Base-by-base conservation (phyloP, 2,329 filamentous ascomycete genomes). In the Cladobotryum mycophilum region DNA sequence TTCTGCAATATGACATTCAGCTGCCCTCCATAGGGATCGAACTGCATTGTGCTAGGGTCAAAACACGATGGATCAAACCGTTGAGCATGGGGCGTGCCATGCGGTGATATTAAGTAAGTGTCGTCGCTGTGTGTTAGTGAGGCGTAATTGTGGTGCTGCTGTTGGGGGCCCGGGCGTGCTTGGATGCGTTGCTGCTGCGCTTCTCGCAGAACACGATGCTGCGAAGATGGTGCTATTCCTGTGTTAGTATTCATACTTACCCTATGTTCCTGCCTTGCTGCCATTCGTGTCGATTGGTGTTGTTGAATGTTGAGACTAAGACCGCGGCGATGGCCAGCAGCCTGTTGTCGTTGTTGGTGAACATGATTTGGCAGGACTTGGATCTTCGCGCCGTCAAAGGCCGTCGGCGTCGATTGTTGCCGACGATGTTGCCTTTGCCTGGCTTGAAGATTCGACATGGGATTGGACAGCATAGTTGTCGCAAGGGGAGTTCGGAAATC, bases 381-480 rank as follows among this genome's bases (percentile, higher is more conserved):
- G 72, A 84, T 81, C 79, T 84, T 86, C 67, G 82, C 80, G 63
- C 82, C 81, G 68, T 92, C 88, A 72, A 88, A 88, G 68, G 80
- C 81, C 70, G 80, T 81, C 58, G 88, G 88, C 65, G 88, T 92
- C 64, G 90, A 96, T 65, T 88, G 85, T 76, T 95, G 89, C 74
- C 90, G 86, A 70, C 88, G 81, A 74, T 95, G 89, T 49, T 68
- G 67, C 61, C 62, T 62, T 61, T 69, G 68, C 41, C 66, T 61
- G 71, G 80, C 79, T 68, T 88, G 84, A 76, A 89, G 82, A 76
- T 77, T 83, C 73, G 78, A 82, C 65, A 80, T 76, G 68, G 81
- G 76, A 76, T 85, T 84, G 74, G 86, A 87, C 84, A 90, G 84
- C 88, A 91, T 91, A 53, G 76, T 80, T 75, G 25, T 77, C 78